Conservation (phyloP, 2,329 filamentous ascomycete species). For the Fonsecaea multimorphosa region DNA sequence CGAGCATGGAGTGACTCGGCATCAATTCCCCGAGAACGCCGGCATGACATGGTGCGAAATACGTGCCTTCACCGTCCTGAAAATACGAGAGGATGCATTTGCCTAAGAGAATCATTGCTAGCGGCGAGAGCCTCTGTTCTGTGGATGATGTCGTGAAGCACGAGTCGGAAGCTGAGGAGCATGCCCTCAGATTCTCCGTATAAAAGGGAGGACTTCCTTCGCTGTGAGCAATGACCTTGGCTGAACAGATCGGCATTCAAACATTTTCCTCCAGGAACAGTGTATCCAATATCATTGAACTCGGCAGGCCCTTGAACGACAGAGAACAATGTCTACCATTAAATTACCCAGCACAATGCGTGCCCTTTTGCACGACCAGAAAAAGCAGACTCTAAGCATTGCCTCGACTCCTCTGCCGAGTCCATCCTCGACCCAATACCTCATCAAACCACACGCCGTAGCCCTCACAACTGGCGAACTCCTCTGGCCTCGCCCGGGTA, state of each 20-base stretch:
- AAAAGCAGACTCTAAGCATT: constrained; percentile 32
- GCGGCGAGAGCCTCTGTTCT: background rate
- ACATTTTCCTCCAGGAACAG: background rate
- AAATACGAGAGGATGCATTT: background rate
- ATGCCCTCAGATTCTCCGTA: background rate
- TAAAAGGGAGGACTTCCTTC: background rate
- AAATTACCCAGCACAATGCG: constrained; percentile 30
- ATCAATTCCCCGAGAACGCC: background rate
- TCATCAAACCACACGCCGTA: constrained; percentile 50
- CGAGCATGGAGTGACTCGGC: background rate
- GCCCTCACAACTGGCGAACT: constrained; percentile 53
- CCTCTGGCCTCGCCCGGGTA: constrained; percentile 46
- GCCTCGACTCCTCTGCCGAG: constrained; percentile 39
- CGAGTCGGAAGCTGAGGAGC: background rate
- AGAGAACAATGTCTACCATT: constrained; percentile 21
- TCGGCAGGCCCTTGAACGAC: background rate
- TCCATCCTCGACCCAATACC: constrained; percentile 43
- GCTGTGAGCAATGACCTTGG: background rate
- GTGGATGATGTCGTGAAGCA: background rate
- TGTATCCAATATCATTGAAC: background rate
- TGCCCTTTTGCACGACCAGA: constrained; percentile 31
- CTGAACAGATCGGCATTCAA: background rate
- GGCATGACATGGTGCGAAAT: background rate
- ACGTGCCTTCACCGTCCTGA: background rate
- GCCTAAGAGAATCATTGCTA: background rate